Evolutionary conservation across 2,329 filamentous ascomycete genomes (phyloP).

Genomic region (Colletotrichum filicis): DNA sequence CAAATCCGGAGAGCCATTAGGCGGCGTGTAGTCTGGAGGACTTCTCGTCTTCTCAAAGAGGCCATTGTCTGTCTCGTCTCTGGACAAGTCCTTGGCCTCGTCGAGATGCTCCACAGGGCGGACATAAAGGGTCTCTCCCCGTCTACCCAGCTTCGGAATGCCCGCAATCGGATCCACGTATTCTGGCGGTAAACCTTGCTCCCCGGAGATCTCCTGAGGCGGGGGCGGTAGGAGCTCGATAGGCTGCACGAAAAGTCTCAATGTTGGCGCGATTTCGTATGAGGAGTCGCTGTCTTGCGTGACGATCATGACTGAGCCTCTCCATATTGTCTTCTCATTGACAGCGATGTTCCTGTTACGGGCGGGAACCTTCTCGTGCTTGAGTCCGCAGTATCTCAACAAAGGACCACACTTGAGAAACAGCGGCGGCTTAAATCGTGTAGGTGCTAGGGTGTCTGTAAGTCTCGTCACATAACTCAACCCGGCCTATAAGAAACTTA

Average conservation of each 20-base stretch:
- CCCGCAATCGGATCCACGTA: conserved; percentile 92
- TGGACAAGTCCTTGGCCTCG: conserved; percentile 81
- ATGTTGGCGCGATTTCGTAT: conserved; percentile 80
- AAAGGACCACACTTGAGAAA: conserved; percentile 92
- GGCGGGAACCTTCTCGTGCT: conserved; percentile 65
- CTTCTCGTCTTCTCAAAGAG: conserved; percentile 79
- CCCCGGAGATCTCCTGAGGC: conserved; percentile 73
- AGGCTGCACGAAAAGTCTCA: conserved; percentile 88
- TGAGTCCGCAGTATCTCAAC: conserved; percentile 88
- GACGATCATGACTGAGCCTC: conserved; percentile 95
- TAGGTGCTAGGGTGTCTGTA: conserved; percentile 57
- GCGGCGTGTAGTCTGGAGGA: conserved; percentile 56
- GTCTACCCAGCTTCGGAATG: conserved; percentile 84
- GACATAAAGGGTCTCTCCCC: conserved; percentile 88
- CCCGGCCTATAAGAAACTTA: conserved; percentile 44
- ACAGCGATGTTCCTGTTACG: conserved; percentile 48
- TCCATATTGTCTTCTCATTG: conserved; percentile 82
- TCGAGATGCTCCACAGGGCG: conserved; percentile 88
- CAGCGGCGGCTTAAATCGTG: conserved; percentile 83
- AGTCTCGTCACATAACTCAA: not conserved
- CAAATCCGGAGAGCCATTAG: conserved; percentile 57
- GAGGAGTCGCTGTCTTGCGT: conserved; percentile 86
- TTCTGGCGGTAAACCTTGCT: conserved; percentile 76
- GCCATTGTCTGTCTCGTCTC: conserved; percentile 81
- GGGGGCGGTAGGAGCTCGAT: conserved; percentile 85